phyloP scores from a whole-genome alignment of 305 asterid species.

The Striga hermonthica region DNA sequence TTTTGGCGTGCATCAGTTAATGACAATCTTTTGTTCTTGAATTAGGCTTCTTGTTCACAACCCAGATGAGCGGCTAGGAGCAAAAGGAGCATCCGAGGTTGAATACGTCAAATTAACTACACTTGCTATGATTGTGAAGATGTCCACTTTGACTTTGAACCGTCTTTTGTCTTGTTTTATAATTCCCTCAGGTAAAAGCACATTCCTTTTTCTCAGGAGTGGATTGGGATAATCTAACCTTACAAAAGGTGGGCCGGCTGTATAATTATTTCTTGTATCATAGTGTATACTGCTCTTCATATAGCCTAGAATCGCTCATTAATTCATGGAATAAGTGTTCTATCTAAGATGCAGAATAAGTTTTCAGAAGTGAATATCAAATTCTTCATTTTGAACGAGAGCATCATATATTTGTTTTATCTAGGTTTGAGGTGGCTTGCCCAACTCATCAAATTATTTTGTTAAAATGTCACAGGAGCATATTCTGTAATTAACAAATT shows the following conservation, averaged over 20 bases:
- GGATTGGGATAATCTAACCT: slow-evolving; percentile 89
- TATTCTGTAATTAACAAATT: slow-evolving; percentile 16
- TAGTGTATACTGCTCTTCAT: slow-evolving; percentile 18
- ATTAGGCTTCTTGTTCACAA: slow-evolving; percentile 78
- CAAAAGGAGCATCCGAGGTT: slow-evolving; percentile 88
- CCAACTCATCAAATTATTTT: background rate
- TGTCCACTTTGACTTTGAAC: slow-evolving; percentile 28
- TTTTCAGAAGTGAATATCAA: slow-evolving; percentile 11
- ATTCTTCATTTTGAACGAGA: no score
- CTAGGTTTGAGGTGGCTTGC: slow-evolving; percentile 19
- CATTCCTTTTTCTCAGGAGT: slow-evolving; percentile 84
- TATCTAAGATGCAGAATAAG: background rate
- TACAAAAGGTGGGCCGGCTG: slow-evolving; percentile 60
- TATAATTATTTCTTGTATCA: slow-evolving; percentile 8
- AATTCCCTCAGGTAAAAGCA: slow-evolving; percentile 67
- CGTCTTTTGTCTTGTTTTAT: slow-evolving; percentile 27
- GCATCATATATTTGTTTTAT: background rate
- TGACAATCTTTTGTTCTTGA: slow-evolving; percentile 28
- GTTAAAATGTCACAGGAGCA: background rate
- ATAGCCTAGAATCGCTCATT: slow-evolving; percentile 10
- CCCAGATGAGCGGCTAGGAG: slow-evolving; percentile 85
- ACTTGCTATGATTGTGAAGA: slow-evolving; percentile 23
- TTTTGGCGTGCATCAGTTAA: slow-evolving; percentile 26
- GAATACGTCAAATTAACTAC: slow-evolving; percentile 26
- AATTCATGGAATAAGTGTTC: no score